phyloP scores from a whole-genome alignment of 164 flowering plant species.

The Umbilicus rupestris region DNA sequence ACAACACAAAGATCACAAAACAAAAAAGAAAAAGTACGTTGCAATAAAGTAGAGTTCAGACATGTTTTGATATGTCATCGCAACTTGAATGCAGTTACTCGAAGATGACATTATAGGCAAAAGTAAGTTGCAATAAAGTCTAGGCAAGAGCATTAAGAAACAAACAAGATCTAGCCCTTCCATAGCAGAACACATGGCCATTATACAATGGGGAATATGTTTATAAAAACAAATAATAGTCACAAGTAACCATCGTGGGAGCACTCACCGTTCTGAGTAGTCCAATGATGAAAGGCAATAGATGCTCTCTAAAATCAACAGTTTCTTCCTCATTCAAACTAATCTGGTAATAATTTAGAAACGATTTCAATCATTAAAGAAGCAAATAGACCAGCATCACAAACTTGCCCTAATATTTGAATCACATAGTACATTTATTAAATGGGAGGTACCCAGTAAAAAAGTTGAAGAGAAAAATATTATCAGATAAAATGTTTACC shows the following conservation, averaged over 20 bases:
- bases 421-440: not conserved
- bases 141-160: too few species aligned
- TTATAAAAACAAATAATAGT: not conserved
- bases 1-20: not conserved
- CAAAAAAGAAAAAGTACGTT: too few species aligned
- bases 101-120: not conserved
- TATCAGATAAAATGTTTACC: constrained; percentile 32
- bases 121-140: not conserved
- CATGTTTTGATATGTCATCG: too few species aligned
- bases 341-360: constrained; percentile 34
- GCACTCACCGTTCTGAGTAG: constrained; percentile 91
- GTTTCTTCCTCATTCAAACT: constrained; percentile 62
- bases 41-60: too few species aligned
- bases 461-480: not conserved
- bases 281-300: constrained; percentile 83
- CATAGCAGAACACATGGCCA: not conserved
- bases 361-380: constrained; percentile 4
- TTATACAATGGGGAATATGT: not conserved
- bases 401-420: not conserved
- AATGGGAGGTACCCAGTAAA: not conserved
- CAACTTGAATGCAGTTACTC: too few species aligned
- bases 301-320: constrained; percentile 59
- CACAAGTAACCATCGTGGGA: not conserved
- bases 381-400: not conserved
- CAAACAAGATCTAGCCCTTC: not conserved